phyloP scores from a whole-genome alignment of 2,329 filamentous ascomycete genomes.

The Mycosphaerelloides madeirae region DNA sequence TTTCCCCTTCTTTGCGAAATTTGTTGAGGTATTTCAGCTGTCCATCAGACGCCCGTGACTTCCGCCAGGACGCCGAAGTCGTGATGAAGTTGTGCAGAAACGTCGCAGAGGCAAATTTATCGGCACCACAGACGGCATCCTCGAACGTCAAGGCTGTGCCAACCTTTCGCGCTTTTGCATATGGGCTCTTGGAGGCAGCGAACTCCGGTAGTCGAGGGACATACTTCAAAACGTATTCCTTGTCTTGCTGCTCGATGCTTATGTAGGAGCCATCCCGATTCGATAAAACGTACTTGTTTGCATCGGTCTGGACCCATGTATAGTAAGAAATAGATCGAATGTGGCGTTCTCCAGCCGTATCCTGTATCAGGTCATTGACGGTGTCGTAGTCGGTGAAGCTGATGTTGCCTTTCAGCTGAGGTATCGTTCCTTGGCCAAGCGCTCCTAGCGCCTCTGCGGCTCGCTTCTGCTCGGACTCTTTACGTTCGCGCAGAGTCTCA shows the following conservation, averaged over 20 bases:
- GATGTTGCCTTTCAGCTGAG: conserved; percentile 45
- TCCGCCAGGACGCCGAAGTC: conserved; percentile 66
- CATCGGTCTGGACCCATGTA: conserved; percentile 78
- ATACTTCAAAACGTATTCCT: conserved; percentile 38
- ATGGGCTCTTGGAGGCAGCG: conserved; percentile 50
- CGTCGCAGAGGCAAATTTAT: conserved; percentile 51
- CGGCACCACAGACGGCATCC: conserved; percentile 76
- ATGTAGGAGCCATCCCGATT: conserved; percentile 58
- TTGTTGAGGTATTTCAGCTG: conserved; percentile 69
- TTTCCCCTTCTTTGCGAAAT: conserved; percentile 51
- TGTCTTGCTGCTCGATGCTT: conserved; percentile 44
- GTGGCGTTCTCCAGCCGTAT: conserved; percentile 71
- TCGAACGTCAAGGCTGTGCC: conserved; percentile 61
- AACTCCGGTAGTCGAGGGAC: conserved; percentile 37
- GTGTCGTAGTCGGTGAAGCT: conserved; percentile 88
- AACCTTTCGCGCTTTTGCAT: conserved; percentile 63
- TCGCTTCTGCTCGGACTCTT: conserved; percentile 40
- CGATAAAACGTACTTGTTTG: conserved; percentile 65
- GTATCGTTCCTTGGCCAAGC: neutral
- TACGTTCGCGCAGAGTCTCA: conserved; percentile 47
- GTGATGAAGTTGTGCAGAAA: conserved; percentile 57
- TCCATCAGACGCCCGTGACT: conserved; percentile 53
- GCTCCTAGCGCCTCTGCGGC: conserved; percentile 30
- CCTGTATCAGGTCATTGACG: conserved; percentile 83
- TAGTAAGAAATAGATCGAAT: conserved; percentile 70